Conservation (phyloP, 257 asterid genomes). For the Euphrasia confusa region DNA sequence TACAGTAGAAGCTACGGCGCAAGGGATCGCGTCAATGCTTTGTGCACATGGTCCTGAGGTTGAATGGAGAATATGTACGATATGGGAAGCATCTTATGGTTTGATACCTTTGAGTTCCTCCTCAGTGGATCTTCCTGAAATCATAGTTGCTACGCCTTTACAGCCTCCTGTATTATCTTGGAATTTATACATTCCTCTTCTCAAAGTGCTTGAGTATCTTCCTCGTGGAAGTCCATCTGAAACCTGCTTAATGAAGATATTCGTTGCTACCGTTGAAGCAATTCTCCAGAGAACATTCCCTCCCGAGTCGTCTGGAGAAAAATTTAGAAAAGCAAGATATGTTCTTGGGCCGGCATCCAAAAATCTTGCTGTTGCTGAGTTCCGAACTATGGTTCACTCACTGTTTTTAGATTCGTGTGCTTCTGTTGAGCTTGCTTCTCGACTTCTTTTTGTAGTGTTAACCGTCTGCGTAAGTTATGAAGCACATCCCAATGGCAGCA, state of each 20-base stretch:
- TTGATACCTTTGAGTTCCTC: conserved; percentile 75
- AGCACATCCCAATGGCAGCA: conserved; percentile 56
- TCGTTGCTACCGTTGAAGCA: conserved; percentile 83
- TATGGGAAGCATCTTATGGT: conserved; percentile 97
- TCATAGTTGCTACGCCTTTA: conserved; percentile 68
- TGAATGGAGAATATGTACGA: conserved; percentile 88
- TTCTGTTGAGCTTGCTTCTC: conserved; percentile 77
- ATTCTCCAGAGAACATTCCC: conserved; percentile 77
- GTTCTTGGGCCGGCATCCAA: conserved; percentile 60
- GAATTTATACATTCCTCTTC: conserved; percentile 77
- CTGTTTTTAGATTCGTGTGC: conserved; percentile 71
- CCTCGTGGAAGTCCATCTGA: conserved; percentile 94
- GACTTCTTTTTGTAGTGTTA: conserved; percentile 73
- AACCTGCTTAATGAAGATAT: conserved; percentile 82
- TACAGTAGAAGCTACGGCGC: conserved; percentile 81
- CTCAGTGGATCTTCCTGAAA: conserved; percentile 79
- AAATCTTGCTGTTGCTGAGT: conserved; percentile 74
- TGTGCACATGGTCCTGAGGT: conserved; percentile 91
- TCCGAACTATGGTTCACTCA: conserved; percentile 84
- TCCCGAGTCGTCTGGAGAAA: conserved; percentile 57
- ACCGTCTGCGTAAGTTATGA: conserved; percentile 79
- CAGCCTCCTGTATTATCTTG: conserved; percentile 81
- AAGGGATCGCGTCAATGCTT: conserved; percentile 91
- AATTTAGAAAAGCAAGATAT: conserved; percentile 54
- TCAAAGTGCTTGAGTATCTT: conserved; percentile 82